Base-by-base conservation (phyloP, 192 early-diverging fungal genomes). In the Coemansia sp. region DNA sequence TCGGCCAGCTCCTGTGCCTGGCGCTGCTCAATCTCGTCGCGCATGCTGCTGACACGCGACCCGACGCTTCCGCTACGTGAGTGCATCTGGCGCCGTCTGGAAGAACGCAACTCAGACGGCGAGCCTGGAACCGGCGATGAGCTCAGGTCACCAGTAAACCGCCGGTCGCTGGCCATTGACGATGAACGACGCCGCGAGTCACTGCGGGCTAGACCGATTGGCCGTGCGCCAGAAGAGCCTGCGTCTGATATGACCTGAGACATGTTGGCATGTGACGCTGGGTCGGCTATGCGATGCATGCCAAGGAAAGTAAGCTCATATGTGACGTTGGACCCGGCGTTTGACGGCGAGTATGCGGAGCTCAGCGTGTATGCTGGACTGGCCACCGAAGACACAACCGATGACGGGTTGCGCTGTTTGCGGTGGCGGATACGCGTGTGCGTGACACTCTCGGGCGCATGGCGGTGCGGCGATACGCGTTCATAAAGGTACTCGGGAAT, bases 241-340 rank as follows among this genome's bases (percentile, higher is more conserved):
- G 52, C 43, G n/a, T 27, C 38, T 1, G 66, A 61, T 15, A 54
- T 10, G 17, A 61, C 37, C 48, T 21, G 53, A 22, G 66, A 61
- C 43, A 47, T 57, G 55, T 52, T 61, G 58, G 53, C 49, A 14
- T 54, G 62, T 40, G 66, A 66, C 15, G 74, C 68, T 17, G 75
- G 61, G 38, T 67, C 69, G 14, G 57, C 64, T 1, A 66, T 71
- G 43, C 64, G 68, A 21, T 78, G 75, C 43, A 78, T 49, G 0
- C 75, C 75, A 24, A 78, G 53, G 33, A 65, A 71, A 0, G 75
- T 70, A 38, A 78, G 68, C 66, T 78, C 75, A 42, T 78, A 70
- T 3, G 69, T 65, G 41, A 68, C 45, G 17, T 71, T 70, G 53
- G 75, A 78, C 9, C 66, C 75, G 1, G 75, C 75, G 41, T 71